Evolutionary conservation across 352 stramenopile species (phyloP).

Genomic region (Phytophthora palmivora): DNA sequence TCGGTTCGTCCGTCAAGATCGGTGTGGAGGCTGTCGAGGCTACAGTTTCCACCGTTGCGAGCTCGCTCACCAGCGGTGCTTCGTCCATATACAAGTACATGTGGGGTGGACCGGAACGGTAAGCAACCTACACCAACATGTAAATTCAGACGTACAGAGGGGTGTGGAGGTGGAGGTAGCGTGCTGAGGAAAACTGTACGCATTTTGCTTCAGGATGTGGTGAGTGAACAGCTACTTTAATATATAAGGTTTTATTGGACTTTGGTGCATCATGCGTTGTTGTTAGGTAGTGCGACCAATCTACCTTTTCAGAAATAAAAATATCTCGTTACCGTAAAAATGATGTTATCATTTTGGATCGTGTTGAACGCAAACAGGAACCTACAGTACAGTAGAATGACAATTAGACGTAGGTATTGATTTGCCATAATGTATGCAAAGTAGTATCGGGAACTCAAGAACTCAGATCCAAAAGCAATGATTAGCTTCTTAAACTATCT

Average conservation of each 20-base stretch:
- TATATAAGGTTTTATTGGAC: constrained; percentile 23
- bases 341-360: too few relatives aligned
- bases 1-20: constrained; percentile 84
- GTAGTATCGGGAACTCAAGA: too few relatives aligned
- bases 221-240: constrained; percentile 21
- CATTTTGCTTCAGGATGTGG: constrained; percentile 19
- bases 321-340: too few relatives aligned
- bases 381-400: too few relatives aligned
- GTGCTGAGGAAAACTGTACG: constrained; percentile 16
- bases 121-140: constrained; percentile 22
- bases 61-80: constrained; percentile 72
- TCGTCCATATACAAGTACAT: constrained; percentile 90
- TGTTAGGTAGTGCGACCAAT: too few relatives aligned
- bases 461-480: too few relatives aligned
- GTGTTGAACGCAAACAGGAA: too few relatives aligned
- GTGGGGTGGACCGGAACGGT: constrained; percentile 54
- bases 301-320: too few relatives aligned
- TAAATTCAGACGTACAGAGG: constrained; percentile 23
- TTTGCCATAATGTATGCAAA: too few relatives aligned
- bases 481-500: too few relatives aligned
- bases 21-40: constrained; percentile 76
- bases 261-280: too few relatives aligned
- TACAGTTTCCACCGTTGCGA: constrained; percentile 82
- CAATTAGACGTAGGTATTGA: too few relatives aligned
- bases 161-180: constrained; percentile 7